Evolutionary conservation across 179 eudicot genomes (phyloP).

Genomic region (Camellia oleifera): DNA sequence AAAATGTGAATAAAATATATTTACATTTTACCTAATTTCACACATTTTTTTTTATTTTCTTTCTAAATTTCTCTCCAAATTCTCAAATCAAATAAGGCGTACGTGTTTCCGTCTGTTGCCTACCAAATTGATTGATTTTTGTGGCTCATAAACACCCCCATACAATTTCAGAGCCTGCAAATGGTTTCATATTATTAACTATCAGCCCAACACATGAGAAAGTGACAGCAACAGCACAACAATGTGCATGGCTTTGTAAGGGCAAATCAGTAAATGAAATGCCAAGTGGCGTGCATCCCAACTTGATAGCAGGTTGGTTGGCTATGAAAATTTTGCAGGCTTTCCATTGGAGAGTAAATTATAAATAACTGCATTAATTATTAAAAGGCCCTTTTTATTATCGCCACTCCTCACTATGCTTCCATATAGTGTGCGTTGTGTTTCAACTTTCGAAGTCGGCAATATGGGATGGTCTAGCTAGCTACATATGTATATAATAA

Average conservation of each 20-base stretch:
- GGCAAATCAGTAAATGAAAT: neutral
- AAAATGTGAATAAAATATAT: no score
- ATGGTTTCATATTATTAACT: neutral
- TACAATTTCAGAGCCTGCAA: neutral
- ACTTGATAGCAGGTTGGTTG: conserved; percentile 23
- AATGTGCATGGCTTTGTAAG: neutral
- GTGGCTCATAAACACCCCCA: neutral
- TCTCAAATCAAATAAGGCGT: no score
- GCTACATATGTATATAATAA: no score
- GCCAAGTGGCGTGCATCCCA: neutral
- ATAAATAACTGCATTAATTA: neutral
- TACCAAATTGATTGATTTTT: neutral
- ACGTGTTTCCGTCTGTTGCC: no score
- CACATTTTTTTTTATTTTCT: no score
- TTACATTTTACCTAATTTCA: no score
- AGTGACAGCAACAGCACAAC: neutral
- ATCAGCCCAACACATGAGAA: neutral
- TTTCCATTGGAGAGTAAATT: neutral
- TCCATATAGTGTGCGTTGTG: neutral
- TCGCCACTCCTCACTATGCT: neutral
- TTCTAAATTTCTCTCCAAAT: no score
- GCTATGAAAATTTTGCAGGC: conserved; percentile 6
- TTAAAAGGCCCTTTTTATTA: neutral
- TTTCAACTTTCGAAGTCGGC: neutral
- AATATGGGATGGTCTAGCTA: no score